phyloP scores from a whole-genome alignment of 108 stramenopile genomes.

The Nannochloropsis gaditana region DNA sequence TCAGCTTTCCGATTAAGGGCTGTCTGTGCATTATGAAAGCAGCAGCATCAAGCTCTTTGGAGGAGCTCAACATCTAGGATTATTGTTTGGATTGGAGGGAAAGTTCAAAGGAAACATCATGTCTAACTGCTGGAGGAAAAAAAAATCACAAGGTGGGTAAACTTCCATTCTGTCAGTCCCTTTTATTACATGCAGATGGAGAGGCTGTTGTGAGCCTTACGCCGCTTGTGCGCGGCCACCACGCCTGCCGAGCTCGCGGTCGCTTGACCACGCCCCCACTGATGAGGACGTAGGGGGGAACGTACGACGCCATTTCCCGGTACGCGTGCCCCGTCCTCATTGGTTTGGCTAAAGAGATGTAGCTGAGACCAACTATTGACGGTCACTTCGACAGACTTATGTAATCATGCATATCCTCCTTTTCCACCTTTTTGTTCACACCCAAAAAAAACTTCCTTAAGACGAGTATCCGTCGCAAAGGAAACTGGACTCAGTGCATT shows the following conservation, averaged over 20 bases:
- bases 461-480: constrained; percentile 38
- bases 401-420: constrained; percentile 46
- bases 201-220: constrained; percentile 62
- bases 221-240: constrained; percentile 61
- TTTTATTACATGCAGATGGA: constrained; percentile 63
- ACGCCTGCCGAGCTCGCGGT: constrained; percentile 67
- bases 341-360: constrained; percentile 48
- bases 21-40: no score
- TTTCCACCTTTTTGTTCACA: constrained; percentile 35
- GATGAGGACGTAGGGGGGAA: constrained; percentile 87
- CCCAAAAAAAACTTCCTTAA: constrained; percentile 57
- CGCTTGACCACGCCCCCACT: constrained; percentile 76
- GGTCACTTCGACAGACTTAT: constrained; percentile 38
- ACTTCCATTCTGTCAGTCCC: no score
- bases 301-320: constrained; percentile 85
- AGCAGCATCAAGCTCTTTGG: no score
- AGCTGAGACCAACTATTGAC: constrained; percentile 22
- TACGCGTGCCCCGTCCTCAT: constrained; percentile 81
- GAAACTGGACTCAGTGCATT: constrained; percentile 26
- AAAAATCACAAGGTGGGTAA: no score
- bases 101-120: no score
- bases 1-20: no score
- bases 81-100: no score
- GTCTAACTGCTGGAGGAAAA: no score
- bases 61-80: no score